These are phyloP conservation scores for Podaxis sp. DNA, from an alignment of 768 basidiomycete species.

Conservation along the genomic window DNA sequence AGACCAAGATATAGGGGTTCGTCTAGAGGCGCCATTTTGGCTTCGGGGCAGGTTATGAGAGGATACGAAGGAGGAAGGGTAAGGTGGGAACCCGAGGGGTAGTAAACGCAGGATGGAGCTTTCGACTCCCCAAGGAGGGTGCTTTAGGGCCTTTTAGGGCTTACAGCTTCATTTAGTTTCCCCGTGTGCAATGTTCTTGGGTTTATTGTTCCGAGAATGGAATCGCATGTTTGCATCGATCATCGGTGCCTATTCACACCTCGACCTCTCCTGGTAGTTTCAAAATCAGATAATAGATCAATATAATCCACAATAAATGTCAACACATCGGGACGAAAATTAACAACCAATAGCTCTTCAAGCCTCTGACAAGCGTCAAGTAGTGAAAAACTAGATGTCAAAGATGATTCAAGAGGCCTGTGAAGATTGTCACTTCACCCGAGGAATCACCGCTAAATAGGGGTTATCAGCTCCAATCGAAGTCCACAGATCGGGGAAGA, in stretches of 20 bases:
- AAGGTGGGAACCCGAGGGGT: not conserved
- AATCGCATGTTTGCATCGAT: not conserved
- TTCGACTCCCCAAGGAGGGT: too few species aligned
- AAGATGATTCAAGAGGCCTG: conserved; percentile 18
- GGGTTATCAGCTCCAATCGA: not conserved
- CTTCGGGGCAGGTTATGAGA: not conserved
- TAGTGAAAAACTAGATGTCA: not conserved
- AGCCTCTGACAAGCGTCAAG: not conserved
- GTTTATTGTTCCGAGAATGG: not conserved
- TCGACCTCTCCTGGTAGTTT: not conserved
- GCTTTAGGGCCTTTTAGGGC: too few species aligned
- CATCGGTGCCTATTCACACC: not conserved
- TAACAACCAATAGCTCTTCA: not conserved
- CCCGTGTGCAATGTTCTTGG: not conserved
- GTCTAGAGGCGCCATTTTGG: conserved; percentile 9
- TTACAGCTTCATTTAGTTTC: too few species aligned
- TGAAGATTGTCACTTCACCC: conserved; percentile 47
- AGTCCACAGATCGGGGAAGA: not conserved
- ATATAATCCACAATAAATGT: not conserved
- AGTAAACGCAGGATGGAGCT: not conserved
- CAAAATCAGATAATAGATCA: not conserved
- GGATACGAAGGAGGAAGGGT: not conserved
- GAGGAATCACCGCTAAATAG: conserved; percentile 44
- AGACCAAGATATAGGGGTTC: conserved; percentile 66
- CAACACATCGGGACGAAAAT: not conserved